These are phyloP conservation scores for Hypoxylon lenormandii DNA, from an alignment of 495 filamentous ascomycete genomes.

Conservation along the genomic window DNA sequence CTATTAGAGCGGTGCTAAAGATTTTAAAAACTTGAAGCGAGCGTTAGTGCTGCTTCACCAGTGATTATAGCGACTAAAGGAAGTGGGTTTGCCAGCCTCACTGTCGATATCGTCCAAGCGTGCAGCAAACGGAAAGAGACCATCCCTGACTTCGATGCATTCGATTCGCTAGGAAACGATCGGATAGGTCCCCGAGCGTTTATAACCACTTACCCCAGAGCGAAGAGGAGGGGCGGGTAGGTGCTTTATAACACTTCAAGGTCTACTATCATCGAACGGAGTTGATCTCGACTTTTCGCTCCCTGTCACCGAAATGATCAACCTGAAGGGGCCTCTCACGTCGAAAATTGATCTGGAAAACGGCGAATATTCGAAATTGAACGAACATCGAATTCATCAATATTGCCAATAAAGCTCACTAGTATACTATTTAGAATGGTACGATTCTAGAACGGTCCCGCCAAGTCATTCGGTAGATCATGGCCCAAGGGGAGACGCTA, in stretches of 20 bases:
- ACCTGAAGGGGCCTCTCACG: not conserved
- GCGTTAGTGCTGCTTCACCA: constrained; percentile 28
- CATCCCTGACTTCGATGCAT: not conserved
- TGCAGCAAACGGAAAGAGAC: not conserved
- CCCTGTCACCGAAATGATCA: not conserved
- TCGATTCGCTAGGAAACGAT: constrained; percentile 11
- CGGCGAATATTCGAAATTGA: not conserved
- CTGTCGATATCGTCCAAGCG: constrained; percentile 4
- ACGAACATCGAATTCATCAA: not conserved
- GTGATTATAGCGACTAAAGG: constrained; percentile 7
- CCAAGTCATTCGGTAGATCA: not conserved
- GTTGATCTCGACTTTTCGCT: not conserved
- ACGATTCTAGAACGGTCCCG: not conserved
- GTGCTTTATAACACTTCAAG: not conserved
- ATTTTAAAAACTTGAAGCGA: constrained; percentile 4
- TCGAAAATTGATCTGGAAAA: not conserved
- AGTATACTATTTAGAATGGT: not conserved
- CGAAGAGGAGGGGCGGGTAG: not conserved
- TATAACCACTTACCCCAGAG: not conserved
- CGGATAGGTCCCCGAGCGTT: not conserved
- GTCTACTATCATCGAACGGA: not conserved
- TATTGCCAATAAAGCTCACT: not conserved
- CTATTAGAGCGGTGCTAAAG: constrained; percentile 10
- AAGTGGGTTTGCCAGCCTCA: constrained; percentile 18
- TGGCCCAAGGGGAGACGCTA: constrained; percentile 24